phyloP scores from a whole-genome alignment of 768 basidiomycete species.

The Kwoniella bestiolae region DNA sequence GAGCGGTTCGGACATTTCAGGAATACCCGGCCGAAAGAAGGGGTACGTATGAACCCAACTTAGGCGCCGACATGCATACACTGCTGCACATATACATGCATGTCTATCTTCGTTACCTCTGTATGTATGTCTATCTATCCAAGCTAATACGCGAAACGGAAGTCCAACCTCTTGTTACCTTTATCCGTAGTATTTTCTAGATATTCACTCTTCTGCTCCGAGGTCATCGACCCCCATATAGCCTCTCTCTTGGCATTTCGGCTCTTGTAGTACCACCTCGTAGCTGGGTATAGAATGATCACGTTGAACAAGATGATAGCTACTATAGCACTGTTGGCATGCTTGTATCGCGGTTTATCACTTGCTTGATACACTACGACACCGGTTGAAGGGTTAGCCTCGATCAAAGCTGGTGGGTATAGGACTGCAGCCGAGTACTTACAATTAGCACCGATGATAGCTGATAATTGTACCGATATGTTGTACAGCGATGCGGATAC shows the following conservation, averaged over 20 bases:
- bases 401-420: not conserved
- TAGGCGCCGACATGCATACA: not conserved
- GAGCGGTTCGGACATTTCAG: not conserved
- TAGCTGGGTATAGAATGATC: constrained; percentile 48
- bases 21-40: constrained; percentile 6
- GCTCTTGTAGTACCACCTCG: constrained; percentile 49
- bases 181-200: constrained; percentile 55
- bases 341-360: constrained; percentile 32
- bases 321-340: constrained; percentile 54
- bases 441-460: constrained; percentile 52
- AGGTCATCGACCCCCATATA: constrained; percentile 51
- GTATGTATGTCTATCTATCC: not conserved
- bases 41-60: no score
- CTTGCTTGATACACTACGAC: constrained; percentile 22
- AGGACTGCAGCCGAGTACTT: not conserved
- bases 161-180: constrained; percentile 42
- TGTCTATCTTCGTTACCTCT: not conserved
- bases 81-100: not conserved
- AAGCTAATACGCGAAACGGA: constrained; percentile 24
- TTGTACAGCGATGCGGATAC: constrained; percentile 56
- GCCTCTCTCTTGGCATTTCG: constrained; percentile 44
- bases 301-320: constrained; percentile 55
- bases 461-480: constrained; percentile 52
- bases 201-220: constrained; percentile 51
- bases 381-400: no score